Conservation (phyloP, 495 filamentous ascomycete genomes). For the Xylaria bambusicola region DNA sequence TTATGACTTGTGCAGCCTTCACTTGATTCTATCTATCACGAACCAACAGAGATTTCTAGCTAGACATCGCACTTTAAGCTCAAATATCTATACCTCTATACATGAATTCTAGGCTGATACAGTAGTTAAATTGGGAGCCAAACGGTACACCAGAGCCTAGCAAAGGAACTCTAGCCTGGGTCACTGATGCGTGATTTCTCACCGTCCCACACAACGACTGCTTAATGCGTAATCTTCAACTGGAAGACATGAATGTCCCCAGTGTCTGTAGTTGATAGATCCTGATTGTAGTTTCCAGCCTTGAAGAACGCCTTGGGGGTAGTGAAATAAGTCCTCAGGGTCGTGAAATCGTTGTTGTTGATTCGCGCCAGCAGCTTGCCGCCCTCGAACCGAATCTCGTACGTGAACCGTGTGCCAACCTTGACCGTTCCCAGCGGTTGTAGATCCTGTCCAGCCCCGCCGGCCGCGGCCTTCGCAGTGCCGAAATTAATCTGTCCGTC, state of each 20-base stretch:
- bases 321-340: constrained; percentile 33
- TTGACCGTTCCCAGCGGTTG: constrained; percentile 33
- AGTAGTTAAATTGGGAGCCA: too few relatives aligned
- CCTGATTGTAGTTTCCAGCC: constrained; percentile 48
- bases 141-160: too few relatives aligned
- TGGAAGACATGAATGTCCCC: constrained; percentile 35
- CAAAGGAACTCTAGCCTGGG: too few relatives aligned
- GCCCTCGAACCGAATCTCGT: constrained; percentile 37
- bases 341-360: constrained; percentile 31
- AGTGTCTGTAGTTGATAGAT: constrained; percentile 17
- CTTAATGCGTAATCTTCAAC: constrained; percentile 35
- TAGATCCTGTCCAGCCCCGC: constrained; percentile 28
- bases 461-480: constrained; percentile 30
- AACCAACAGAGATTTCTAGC: too few relatives aligned
- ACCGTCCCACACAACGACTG: background rate
- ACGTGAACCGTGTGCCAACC: constrained; percentile 33
- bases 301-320: constrained; percentile 46
- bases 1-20: too few relatives aligned
- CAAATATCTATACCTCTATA: too few relatives aligned
- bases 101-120: too few relatives aligned
- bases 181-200: background rate
- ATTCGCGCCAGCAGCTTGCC: constrained; percentile 32
- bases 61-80: too few relatives aligned
- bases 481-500: constrained; percentile 36
- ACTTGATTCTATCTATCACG: too few relatives aligned